These are phyloP conservation scores for Auriculariales sp. DNA, from an alignment of 768 basidiomycete genomes.

Conservation along the genomic window DNA sequence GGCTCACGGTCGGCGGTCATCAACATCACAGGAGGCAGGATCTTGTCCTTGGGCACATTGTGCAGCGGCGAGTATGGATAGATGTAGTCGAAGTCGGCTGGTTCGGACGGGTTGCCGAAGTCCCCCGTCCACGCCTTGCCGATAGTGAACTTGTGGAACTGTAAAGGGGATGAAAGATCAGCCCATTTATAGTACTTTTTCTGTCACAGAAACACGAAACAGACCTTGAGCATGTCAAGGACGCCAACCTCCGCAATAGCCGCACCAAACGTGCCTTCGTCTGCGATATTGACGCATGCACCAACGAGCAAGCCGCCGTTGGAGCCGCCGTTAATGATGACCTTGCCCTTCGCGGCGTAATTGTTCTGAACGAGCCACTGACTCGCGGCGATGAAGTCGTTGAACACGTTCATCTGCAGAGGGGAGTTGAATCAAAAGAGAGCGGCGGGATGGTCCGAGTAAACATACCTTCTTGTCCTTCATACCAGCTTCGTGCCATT, in stretches of 20 bases:
- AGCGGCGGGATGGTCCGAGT: slow-evolving; percentile 1
- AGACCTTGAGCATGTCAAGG: slow-evolving; percentile 61
- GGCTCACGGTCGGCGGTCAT: slow-evolving; percentile 69
- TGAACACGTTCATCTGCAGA: slow-evolving; percentile 50
- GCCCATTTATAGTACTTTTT: background rate
- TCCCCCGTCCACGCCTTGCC: slow-evolving; percentile 68
- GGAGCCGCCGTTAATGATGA: slow-evolving; percentile 65
- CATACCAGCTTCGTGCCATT: slow-evolving; percentile 68
- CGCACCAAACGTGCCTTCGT: slow-evolving; percentile 61
- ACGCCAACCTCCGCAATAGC: slow-evolving; percentile 75
- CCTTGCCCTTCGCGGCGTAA: slow-evolving; percentile 51
- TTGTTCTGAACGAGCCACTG: slow-evolving; percentile 61
- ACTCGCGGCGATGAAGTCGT: slow-evolving; percentile 75
- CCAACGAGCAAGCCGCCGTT: slow-evolving; percentile 75
- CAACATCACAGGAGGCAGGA: slow-evolving; percentile 57
- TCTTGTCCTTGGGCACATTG: slow-evolving; percentile 47
- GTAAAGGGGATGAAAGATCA: background rate
- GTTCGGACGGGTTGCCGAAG: slow-evolving; percentile 60
- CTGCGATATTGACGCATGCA: slow-evolving; percentile 73
- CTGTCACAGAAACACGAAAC: background rate
- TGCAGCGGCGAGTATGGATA: slow-evolving; percentile 68
- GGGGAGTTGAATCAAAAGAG: no score
- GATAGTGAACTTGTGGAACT: slow-evolving; percentile 16
- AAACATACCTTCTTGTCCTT: slow-evolving; percentile 48
- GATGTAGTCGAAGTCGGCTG: slow-evolving; percentile 76